These are phyloP conservation scores for Apophysomyces sp. DNA, from an alignment of 371 early-diverging fungal genomes.

Conservation along the genomic window DNA sequence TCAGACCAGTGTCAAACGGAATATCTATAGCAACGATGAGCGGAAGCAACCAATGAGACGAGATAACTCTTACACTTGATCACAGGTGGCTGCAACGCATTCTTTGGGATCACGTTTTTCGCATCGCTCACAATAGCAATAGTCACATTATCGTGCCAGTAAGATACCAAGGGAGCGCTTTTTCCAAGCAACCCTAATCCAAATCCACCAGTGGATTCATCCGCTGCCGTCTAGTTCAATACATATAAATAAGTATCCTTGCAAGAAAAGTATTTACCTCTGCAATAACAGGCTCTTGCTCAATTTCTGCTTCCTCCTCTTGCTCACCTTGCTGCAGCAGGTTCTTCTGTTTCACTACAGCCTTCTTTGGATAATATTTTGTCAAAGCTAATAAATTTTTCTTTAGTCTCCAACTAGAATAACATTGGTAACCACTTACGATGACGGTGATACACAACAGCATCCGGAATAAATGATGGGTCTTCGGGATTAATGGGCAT, in stretches of 20 bases:
- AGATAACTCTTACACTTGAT: conserved; percentile 39
- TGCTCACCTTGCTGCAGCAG: conserved; percentile 52
- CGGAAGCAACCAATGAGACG: not conserved
- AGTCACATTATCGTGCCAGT: conserved; percentile 89
- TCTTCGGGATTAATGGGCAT: conserved; percentile 54
- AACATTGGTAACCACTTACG: conserved; percentile 35
- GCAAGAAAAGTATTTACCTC: too few relatives aligned
- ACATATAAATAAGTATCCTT: not conserved
- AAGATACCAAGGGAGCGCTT: conserved; percentile 63
- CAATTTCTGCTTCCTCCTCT: conserved; percentile 38
- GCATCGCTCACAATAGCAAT: conserved; percentile 61
- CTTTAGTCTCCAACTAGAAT: too few relatives aligned
- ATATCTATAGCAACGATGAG: conserved; percentile 38
- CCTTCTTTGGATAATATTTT: conserved; percentile 66
- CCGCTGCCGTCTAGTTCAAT: conserved; percentile 17
- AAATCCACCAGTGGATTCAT: conserved; percentile 9
- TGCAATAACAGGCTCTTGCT: too few relatives aligned
- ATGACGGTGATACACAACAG: conserved; percentile 54
- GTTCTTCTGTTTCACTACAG: conserved; percentile 66
- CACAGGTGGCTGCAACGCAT: conserved; percentile 51
- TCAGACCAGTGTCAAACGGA: conserved; percentile 33
- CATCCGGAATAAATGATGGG: conserved; percentile 34
- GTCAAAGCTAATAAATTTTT: conserved; percentile 65
- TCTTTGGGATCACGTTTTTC: conserved; percentile 43
- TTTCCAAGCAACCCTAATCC: conserved; percentile 27